Evolutionary conservation across 2,329 filamentous ascomycete species (phyloP), one percentile per base, ranked within the genome.

Genomic region (Aphanocladium album): DNA sequence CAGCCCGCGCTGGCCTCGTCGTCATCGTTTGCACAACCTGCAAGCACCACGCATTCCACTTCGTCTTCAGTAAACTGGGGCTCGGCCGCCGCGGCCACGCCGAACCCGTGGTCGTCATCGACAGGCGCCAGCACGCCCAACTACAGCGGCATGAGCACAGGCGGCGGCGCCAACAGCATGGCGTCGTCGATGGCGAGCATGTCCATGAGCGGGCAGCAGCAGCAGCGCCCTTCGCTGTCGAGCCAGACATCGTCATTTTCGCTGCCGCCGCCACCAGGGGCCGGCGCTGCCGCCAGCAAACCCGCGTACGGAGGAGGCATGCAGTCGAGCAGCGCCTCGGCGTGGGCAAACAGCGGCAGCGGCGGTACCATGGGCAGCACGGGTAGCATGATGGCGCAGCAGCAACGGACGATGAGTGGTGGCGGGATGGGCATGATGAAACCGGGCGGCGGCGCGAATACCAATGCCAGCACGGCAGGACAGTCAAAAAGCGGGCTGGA

Each of bases 401-500:
- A 67, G 64, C 49, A 54, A 61, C 67, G 63, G 59, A 62, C 35
- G 30, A 35, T 25, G n/a, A 57, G 46, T 27, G 52, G 60, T 9
- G 37, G 60, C 45, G 61, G 57, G 16, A 62, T 62, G 55, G 63
- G 64, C 60, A 68, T 67, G 64, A 69, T 71, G 65, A 64, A 67
- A 19, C 62, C 62, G 61, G 61, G 63, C 59, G 55, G 66, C 1
- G 62, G 70, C 66, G 52, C 60, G 68, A 25, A 62, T 66, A n/a
- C 30, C 8, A 37, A 66, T 66, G 49, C 63, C 66, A 67, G 58
- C 19, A 54, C 60, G 11, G 62, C 65, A 33, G 62, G 61, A 47
- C 71, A 74, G 60, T 73, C 72, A 61, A 80, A 79, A 67, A 79
- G 80, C 5, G 85, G 86, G 0, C 75, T 89, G 73, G 85, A 88